These are phyloP conservation scores for Fulvia fulva DNA, from an alignment of 2,329 filamentous ascomycete genomes.

Conservation along the genomic window DNA sequence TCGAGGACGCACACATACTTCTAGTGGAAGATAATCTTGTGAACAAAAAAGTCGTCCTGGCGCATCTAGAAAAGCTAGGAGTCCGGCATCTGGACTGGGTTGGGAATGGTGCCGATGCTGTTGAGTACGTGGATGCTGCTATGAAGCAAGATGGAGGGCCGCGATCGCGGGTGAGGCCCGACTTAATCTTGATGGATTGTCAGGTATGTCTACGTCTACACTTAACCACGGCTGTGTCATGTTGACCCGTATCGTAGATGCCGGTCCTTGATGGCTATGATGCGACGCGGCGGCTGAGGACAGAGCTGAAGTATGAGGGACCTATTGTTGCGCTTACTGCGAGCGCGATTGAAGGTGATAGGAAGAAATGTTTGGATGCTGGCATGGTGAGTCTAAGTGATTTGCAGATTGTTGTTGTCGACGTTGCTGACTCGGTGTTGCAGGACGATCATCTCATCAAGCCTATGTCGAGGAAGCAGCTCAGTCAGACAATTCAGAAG, in stretches of 20 bases:
- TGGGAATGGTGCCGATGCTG: neutral
- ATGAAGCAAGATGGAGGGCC: neutral
- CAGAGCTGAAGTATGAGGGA: neutral
- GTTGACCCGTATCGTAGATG: neutral
- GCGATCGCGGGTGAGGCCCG: neutral
- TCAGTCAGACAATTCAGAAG: neutral
- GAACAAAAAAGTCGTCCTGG: neutral
- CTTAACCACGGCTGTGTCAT: too few species aligned
- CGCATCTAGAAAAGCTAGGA: neutral
- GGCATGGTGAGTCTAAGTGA: neutral
- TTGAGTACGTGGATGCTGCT: neutral
- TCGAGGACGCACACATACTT: slow-evolving; percentile 27
- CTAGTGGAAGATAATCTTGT: slow-evolving; percentile 37
- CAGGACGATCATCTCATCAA: neutral
- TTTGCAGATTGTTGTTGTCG: neutral
- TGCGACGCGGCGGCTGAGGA: neutral
- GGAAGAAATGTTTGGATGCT: neutral
- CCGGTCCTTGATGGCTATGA: neutral
- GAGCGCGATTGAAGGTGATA: neutral
- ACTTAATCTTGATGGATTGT: neutral
- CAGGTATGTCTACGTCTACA: neutral
- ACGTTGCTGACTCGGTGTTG: neutral
- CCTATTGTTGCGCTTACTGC: neutral
- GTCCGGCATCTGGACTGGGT: neutral
- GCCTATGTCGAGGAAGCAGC: neutral